Base-by-base conservation (phyloP, 202 grass and related monocot genomes). In the Panicum hallii region DNA sequence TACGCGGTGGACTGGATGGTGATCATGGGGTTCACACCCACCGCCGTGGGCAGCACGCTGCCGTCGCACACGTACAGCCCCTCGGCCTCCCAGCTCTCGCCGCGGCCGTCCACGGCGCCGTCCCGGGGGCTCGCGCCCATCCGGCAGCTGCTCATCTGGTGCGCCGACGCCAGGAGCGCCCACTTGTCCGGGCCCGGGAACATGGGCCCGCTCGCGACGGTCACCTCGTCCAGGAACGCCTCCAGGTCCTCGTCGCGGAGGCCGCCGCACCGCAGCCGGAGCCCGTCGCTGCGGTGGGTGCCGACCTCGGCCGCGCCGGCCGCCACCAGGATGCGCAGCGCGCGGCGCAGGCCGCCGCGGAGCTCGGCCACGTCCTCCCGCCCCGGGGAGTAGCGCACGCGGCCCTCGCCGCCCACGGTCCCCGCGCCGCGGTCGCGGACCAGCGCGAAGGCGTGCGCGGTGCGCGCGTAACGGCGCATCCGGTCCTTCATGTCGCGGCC, bases 11-110 rank as follows among this genome's bases (percentile, higher is more conserved):
- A 81, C 56, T 99, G 86, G 10, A 95, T 95, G 66, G 93, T 99
- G 81, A 99, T 84, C 96, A 99, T 95, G 23, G 96, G 96, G 78
- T 99, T 99, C 0, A 99, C 86, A 15, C 96, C 96, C 4, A 99
- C 70, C 7, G 96, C 96, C 26, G 73, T 88, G 0, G 96, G 96
- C 14, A 95, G 68, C 4, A 99, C 55, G 67, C 96, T 99, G 48
- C 74, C 90, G 77, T 99, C 96, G 12, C 88, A 93, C 8, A 94
- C 96, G 64, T 89, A 99, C 75, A 99, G 67, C 77, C 93, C 93
- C 63, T 89, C 86, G 0, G 86, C 89, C 79, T 99, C 96, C 96
- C 96, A 99, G 74, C 84, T 95, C 88, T 95, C 82, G 45, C 96
- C 96, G 11, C 48, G 45, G 12, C 56, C 81, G 15, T 95, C 91